phyloP scores from a whole-genome alignment of 2,329 filamentous ascomycete species.

The Cladosporium sp. region DNA sequence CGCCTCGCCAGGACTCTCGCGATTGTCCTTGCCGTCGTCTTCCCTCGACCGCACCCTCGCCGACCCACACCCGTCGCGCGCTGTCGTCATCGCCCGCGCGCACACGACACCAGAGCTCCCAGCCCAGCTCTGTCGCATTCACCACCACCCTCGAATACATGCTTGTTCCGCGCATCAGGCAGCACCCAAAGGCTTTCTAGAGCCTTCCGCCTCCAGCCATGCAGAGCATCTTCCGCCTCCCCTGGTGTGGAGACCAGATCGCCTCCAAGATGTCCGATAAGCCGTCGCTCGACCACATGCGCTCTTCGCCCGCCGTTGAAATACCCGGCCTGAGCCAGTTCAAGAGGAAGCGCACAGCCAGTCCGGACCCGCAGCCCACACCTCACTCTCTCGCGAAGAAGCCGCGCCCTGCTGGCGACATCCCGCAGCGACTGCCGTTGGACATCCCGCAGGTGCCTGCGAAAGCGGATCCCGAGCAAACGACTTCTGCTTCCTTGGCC shows the following conservation, averaged over 20 bases:
- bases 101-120: not conserved
- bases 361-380: conserved; percentile 32
- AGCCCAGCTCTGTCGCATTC: conserved; percentile 18
- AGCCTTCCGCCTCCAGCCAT: conserved; percentile 30
- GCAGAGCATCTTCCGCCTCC: conserved; percentile 47
- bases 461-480: conserved; percentile 10
- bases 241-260: conserved; percentile 38
- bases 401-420: conserved; percentile 3
- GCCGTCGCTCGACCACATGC: conserved; percentile 8
- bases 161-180: conserved; percentile 17
- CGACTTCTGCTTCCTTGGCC: conserved; percentile 6
- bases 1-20: not conserved
- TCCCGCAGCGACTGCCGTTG: conserved; percentile 10
- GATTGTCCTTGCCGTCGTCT: not conserved
- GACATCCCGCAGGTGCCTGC: conserved; percentile 8
- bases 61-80: conserved; percentile 1
- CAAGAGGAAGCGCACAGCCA: conserved; percentile 54
- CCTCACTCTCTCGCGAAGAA: conserved; percentile 13
- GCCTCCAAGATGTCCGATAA: conserved; percentile 30
- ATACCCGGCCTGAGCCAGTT: conserved; percentile 45
- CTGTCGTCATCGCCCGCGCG: not conserved
- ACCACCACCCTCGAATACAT: conserved; percentile 20
- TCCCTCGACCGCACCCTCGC: conserved; percentile 2
- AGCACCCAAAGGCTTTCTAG: conserved; percentile 15
- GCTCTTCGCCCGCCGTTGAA: conserved; percentile 36